These are phyloP conservation scores for Mycena olivaceomarginata DNA, from an alignment of 768 basidiomycete genomes.

Conservation along the genomic window DNA sequence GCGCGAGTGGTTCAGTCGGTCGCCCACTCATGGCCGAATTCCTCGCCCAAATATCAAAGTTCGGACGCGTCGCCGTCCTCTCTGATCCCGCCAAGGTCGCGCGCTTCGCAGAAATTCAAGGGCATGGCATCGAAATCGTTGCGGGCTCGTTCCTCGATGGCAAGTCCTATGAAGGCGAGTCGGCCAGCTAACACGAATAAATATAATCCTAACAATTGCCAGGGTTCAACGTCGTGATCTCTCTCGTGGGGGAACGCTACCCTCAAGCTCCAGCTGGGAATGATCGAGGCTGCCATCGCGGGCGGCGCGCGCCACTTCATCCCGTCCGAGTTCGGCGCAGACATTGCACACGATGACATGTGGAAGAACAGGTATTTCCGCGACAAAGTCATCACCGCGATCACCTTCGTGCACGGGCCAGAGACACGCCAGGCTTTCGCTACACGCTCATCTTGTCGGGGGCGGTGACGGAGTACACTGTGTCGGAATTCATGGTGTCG, in stretches of 20 bases:
- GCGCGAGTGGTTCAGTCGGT: slow-evolving; percentile 23
- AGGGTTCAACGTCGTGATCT: slow-evolving; percentile 23
- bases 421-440: background rate
- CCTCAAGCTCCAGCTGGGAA: slow-evolving; percentile 27
- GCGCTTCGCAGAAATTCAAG: background rate
- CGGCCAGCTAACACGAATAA: background rate
- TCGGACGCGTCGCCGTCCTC: slow-evolving; percentile 26
- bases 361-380: slow-evolving; percentile 32
- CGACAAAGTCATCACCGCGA: slow-evolving; percentile 30
- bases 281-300: slow-evolving; percentile 33
- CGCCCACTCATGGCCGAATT: slow-evolving; percentile 27
- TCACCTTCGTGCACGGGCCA: slow-evolving; percentile 12
- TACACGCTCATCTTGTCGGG: slow-evolving; percentile 23
- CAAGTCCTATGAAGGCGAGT: slow-evolving; percentile 27
- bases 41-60: background rate
- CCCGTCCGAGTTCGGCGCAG: slow-evolving; percentile 26
- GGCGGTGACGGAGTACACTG: slow-evolving; percentile 7
- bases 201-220: background rate
- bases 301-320: slow-evolving; percentile 28
- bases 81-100: slow-evolving; percentile 20
- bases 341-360: background rate
- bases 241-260: slow-evolving; percentile 13
- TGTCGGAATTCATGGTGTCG: slow-evolving; percentile 16
- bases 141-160: slow-evolving; percentile 26
- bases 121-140: slow-evolving; percentile 6